phyloP scores from a whole-genome alignment of 1,139 yeast genomes.

The Candida sp. region DNA sequence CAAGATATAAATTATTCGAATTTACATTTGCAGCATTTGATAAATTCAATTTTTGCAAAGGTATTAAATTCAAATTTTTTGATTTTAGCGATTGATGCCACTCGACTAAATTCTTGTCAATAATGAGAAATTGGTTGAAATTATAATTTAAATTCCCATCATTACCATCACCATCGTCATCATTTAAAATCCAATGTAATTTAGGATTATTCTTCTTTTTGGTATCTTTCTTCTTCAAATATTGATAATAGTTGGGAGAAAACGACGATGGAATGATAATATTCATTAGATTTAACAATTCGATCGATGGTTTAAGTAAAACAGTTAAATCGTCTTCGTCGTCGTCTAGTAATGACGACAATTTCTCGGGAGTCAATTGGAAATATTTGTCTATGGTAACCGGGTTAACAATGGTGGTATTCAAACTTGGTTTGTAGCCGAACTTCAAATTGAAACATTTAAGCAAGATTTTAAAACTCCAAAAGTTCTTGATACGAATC shows the following conservation, averaged over 20 bases:
- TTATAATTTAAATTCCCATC: slow-evolving; percentile 50
- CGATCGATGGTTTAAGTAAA: slow-evolving; percentile 42
- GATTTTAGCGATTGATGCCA: slow-evolving; percentile 41
- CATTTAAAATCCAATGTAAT: slow-evolving; percentile 45
- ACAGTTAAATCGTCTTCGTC: slow-evolving; percentile 37
- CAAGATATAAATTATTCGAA: slow-evolving; percentile 32
- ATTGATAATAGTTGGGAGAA: slow-evolving; percentile 47
- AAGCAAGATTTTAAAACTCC: slow-evolving; percentile 55
- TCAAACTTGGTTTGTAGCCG: slow-evolving; percentile 47
- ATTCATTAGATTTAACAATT: slow-evolving; percentile 42
- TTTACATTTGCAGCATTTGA: slow-evolving; percentile 22
- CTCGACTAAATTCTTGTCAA: slow-evolving; percentile 39
- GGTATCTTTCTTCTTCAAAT: slow-evolving; percentile 24
- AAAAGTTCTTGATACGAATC: slow-evolving; percentile 55
- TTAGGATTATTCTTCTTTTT: slow-evolving; percentile 21
- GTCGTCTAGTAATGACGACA: slow-evolving; percentile 32
- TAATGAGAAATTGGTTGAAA: slow-evolving; percentile 41
- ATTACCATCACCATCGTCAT: slow-evolving; percentile 50
- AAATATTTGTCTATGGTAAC: slow-evolving; percentile 48
- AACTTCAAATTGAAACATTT: slow-evolving; percentile 50
- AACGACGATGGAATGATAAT: slow-evolving; percentile 49
- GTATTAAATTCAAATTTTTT: slow-evolving; percentile 25
- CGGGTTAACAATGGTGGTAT: slow-evolving; percentile 48
- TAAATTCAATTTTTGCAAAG: slow-evolving; percentile 33
- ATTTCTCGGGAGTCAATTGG: slow-evolving; percentile 45